phyloP scores from a whole-genome alignment of 352 stramenopile species.

The Globisporangium spiculum region DNA sequence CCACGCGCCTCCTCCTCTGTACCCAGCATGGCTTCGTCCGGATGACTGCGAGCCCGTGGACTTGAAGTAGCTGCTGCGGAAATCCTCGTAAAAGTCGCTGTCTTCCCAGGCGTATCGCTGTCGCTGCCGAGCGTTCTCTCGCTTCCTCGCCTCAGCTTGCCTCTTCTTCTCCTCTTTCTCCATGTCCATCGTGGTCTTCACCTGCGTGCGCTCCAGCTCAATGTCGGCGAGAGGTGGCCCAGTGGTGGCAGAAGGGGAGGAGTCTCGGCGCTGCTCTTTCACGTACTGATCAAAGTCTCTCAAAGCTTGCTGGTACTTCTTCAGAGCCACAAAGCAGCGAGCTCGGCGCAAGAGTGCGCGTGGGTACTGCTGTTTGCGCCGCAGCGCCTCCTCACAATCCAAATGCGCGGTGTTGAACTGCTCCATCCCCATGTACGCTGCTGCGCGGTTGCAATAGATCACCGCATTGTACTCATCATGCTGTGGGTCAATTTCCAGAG shows the following conservation, averaged over 20 bases:
- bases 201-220: slow-evolving; percentile 45
- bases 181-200: slow-evolving; percentile 46
- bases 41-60: slow-evolving; percentile 1
- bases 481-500: slow-evolving; percentile 53
- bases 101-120: slow-evolving; percentile 46
- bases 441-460: slow-evolving; percentile 81
- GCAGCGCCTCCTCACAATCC: slow-evolving; percentile 73
- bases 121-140: slow-evolving; percentile 26
- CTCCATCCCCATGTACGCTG: slow-evolving; percentile 72
- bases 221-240: slow-evolving; percentile 27
- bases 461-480: slow-evolving; percentile 77
- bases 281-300: slow-evolving; percentile 79
- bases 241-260: not conserved
- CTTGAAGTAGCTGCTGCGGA: slow-evolving; percentile 26
- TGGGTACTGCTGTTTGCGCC: slow-evolving; percentile 55
- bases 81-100: slow-evolving; percentile 50
- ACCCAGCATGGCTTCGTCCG: not conserved
- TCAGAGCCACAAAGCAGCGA: slow-evolving; percentile 59
- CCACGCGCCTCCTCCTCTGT: not conserved
- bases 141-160: slow-evolving; percentile 39
- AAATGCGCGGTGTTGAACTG: slow-evolving; percentile 60
- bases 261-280: slow-evolving; percentile 33
- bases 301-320: slow-evolving; percentile 57
- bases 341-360: slow-evolving; percentile 64
- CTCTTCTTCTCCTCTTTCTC: slow-evolving; percentile 35